Conservation (phyloP, 2,329 filamentous ascomycete genomes). For the Podosphaera aphanis region DNA sequence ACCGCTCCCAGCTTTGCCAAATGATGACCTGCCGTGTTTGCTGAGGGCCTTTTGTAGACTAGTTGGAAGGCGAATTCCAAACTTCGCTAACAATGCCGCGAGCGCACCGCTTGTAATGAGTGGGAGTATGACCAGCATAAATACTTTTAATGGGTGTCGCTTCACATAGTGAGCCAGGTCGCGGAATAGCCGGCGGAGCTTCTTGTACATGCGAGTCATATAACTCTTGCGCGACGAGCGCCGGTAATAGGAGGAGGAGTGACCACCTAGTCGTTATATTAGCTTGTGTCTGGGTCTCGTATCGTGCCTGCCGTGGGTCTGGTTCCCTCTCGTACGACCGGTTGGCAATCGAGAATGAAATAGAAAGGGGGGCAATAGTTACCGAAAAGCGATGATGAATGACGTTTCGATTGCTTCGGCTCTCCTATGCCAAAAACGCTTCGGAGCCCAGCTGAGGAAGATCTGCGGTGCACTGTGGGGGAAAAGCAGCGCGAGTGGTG, state of each 20-base stretch:
- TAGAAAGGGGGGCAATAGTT: not conserved
- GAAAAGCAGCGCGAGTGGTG: not conserved
- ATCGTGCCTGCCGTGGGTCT: not conserved
- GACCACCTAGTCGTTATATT: conserved; percentile 3
- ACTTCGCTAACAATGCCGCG: conserved; percentile 50
- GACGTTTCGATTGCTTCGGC: not conserved
- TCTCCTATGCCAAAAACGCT: not conserved
- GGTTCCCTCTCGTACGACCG: not conserved
- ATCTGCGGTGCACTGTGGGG: not conserved
- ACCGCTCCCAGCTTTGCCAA: conserved; percentile 12
- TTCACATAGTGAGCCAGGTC: conserved; percentile 65
- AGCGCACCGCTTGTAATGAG: conserved; percentile 66
- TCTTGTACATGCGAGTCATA: conserved; percentile 46
- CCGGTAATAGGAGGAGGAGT: conserved; percentile 45
- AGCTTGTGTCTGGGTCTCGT: not conserved
- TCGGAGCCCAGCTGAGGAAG: not conserved
- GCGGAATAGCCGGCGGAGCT: conserved; percentile 56
- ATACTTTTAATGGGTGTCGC: conserved; percentile 65
- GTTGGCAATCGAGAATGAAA: not conserved
- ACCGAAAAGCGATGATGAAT: not conserved
- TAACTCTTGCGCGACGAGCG: conserved; percentile 65
- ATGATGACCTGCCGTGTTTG: conserved; percentile 22
- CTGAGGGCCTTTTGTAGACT: conserved; percentile 35
- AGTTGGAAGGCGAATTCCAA: conserved; percentile 56
- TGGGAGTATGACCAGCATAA: conserved; percentile 70